Evolutionary conservation across 805 yeast species (phyloP).

Genomic region (Saturnispora diversa): DNA sequence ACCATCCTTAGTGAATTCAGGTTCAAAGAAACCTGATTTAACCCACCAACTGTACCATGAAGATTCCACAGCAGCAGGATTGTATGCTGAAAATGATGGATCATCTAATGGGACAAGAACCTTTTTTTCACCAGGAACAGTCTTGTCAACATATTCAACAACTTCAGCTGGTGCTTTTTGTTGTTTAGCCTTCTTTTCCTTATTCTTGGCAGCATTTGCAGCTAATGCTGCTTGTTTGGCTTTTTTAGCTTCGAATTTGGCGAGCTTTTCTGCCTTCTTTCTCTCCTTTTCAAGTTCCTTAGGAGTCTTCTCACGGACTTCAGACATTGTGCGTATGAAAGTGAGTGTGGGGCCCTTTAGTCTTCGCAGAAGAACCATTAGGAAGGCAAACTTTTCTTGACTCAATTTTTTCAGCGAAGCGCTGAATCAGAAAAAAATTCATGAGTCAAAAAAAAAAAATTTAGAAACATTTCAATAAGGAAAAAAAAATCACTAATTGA

Average conservation of each 20-base stretch:
- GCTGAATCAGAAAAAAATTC: background rate
- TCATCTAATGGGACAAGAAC: constrained; percentile 78
- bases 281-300: constrained; percentile 67
- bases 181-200: constrained; percentile 56
- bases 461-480: background rate
- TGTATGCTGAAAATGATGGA: constrained; percentile 89
- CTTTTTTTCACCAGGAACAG: constrained; percentile 88
- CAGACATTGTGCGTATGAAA: constrained; percentile 9
- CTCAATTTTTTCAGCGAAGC: constrained; percentile 8
- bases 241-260: constrained; percentile 70
- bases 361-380: constrained; percentile 9
- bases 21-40: constrained; percentile 77
- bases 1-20: constrained; percentile 73
- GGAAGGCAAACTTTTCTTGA: constrained; percentile 9
- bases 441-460: background rate
- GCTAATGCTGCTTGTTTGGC: constrained; percentile 60
- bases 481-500: background rate
- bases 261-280: constrained; percentile 47
- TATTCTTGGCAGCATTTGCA: constrained; percentile 35
- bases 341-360: background rate
- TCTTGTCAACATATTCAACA: constrained; percentile 81
- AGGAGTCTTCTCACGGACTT: constrained; percentile 40
- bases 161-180: constrained; percentile 63
- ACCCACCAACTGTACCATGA: constrained; percentile 99
- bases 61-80: constrained; percentile 86